Base-by-base conservation (phyloP, 176 grass and related monocot species). In the Luzula sylvatica region DNA sequence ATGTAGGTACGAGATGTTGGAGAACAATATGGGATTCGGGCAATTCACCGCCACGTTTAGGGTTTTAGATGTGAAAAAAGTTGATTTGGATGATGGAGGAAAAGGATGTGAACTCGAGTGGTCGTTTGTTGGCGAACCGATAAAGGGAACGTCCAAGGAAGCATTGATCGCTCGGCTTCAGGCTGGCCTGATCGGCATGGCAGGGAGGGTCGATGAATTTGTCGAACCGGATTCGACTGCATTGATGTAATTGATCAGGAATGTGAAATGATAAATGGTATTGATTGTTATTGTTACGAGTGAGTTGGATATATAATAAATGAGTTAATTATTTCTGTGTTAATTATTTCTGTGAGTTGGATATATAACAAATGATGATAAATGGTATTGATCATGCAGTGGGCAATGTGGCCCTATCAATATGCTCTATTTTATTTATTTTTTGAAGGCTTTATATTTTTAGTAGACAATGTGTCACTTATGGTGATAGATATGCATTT, bases 11-110 rank as follows among this genome's bases (percentile, higher is more conserved):
- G 72, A 89, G 73, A 76, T 89, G 79, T 83, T 76, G 53, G 75
- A 89, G 57, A 89, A 83, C 86, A 89, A 89, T 61, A 76, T 89
- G 86, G 86, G 86, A 6, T 89, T 89, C 63, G 71, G 66, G 23
- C 4, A 11, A 38, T 89, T 83, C 63, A 72, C 78, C 46, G 80
- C 86, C 40, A 65, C 52, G 13, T 80, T 83, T 65, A 56, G 56
- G 56, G 86, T 83, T 65, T 65, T 61, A 32, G 30, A 57, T 0
- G 5, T 2, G 15, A 30, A 58, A 27, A 60, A 26, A 1, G 55
- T 15, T 17, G 35, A 8, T 17, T 11, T 49, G 26, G 30, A 61
- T 3, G 67, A 40, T 48, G 65, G 22, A n/a, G n/a, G n/a, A 38
- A 66, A 41, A 38, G 68, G 77, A 42, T 81, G 77, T 63, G 7